Evolutionary conservation across 176 grass and related monocot species (phyloP), one percentile per base, ranked within the genome.

Genomic region (Avena eriantha): DNA sequence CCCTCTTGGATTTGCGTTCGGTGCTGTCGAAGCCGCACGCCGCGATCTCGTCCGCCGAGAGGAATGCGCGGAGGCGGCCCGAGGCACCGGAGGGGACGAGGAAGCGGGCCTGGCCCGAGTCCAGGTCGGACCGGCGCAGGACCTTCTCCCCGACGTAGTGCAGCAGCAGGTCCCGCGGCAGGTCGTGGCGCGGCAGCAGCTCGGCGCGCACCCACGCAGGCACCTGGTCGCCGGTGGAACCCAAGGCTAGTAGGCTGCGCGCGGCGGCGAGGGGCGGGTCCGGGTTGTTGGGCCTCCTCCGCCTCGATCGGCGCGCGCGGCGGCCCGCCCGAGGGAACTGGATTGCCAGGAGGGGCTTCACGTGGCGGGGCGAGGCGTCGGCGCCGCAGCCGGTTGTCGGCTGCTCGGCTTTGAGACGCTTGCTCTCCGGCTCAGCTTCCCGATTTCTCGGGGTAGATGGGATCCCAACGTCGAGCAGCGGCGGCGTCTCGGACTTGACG

Each of bases 81-180:
- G 8, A 33, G 4, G 39, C 77, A 11, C 0, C 0, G 13, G 41
- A 36, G 26, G 12, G 23, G 41, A 86, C 0, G 39, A 80, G 54
- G 41, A 86, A 58, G 67, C 77, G 85, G 26, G 19, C 8, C 26
- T 86, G 85, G 2, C 16, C 4, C 39, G 51, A 11, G 14, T 49
- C 24, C 4, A 87, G 1, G 43, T 81, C 77, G 4, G 85, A 81
- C 1, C 0, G 5, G 3, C 15, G 8, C 67, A 87, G 1, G 19
- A 51, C 2, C 85, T 81, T 87, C 77, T 36, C 26, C 18, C 64
- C 54, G 50, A 81, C 56, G 56, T 80, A 86, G 66, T 48, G 54
- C 24, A 86, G 77, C 41, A 13, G 13, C 13, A 61, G 39, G 77
- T 80, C 66, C 0, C 4, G 16, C 2, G 67, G 85, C 13, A 80